Evolutionary conservation across 345 rosid genomes (phyloP).

Genomic region (Salix purpurea): DNA sequence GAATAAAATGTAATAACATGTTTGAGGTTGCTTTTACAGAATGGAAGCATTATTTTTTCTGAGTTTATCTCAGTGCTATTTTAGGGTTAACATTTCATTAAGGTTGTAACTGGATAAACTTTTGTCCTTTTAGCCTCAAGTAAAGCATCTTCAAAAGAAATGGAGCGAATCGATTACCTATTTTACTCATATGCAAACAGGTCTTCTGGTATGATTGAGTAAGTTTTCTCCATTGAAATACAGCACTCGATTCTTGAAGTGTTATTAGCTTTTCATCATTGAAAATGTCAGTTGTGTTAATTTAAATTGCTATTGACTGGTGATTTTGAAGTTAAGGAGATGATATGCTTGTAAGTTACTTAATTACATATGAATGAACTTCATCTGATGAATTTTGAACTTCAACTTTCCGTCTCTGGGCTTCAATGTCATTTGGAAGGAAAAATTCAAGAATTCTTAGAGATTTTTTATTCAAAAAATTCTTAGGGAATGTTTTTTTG

Average conservation of each 20-base stretch:
- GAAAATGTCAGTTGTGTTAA: not conserved
- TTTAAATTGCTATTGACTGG: not conserved
- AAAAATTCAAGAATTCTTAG: not conserved
- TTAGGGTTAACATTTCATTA: not conserved
- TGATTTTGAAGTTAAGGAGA: not conserved
- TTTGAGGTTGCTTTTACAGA: not conserved
- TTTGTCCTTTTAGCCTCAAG: conserved; percentile 55
- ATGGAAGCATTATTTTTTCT: not conserved
- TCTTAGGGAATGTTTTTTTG: not conserved
- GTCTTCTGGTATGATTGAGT: conserved; percentile 83
- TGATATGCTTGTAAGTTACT: not conserved
- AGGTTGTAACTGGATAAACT: not conserved
- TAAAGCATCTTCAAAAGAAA: conserved; percentile 83
- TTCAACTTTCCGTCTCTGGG: not conserved
- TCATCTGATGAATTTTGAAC: not conserved
- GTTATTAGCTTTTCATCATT: not conserved
- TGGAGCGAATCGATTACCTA: conserved; percentile 82
- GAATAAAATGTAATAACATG: not conserved
- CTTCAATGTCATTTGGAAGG: not conserved
- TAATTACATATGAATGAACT: not conserved
- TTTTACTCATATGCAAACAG: conserved; percentile 61
- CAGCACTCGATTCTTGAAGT: not conserved
- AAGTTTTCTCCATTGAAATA: conserved; percentile 36
- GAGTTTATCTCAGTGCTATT: not conserved
- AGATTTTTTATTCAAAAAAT: not conserved